phyloP scores from a whole-genome alignment of 306 rosid species.

The Nissolia schottii region DNA sequence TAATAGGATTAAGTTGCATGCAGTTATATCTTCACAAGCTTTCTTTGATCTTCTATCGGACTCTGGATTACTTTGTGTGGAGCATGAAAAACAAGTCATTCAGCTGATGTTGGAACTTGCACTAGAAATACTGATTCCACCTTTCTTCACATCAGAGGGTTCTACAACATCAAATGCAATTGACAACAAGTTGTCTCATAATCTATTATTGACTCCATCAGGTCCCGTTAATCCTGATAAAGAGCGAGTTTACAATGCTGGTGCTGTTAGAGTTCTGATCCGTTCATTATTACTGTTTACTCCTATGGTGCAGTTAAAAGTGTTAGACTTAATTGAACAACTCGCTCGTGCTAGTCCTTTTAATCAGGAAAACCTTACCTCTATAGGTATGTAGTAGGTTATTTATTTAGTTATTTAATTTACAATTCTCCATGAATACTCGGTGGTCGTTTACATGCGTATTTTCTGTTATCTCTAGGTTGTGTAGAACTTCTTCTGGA shows the following conservation, averaged over 20 bases:
- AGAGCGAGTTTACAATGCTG: conserved; percentile 84
- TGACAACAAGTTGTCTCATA: conserved; percentile 46
- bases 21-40: conserved; percentile 77
- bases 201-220: conserved; percentile 62
- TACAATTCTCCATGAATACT: conserved; percentile 19
- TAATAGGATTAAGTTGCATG: conserved; percentile 76
- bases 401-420: conserved; percentile 10
- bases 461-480: conserved; percentile 49
- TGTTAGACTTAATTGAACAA: conserved; percentile 66
- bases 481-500: conserved; percentile 91
- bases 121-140: conserved; percentile 85
- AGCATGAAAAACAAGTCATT: conserved; percentile 85
- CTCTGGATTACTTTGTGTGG: conserved; percentile 89
- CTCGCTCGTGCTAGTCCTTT: conserved; percentile 80
- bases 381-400: conserved; percentile 61
- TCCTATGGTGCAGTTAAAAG: conserved; percentile 82
- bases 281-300: conserved; percentile 75
- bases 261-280: conserved; percentile 75
- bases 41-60: conserved; percentile 86
- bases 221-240: conserved; percentile 73
- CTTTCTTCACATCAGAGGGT: conserved; percentile 65
- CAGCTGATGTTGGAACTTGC: conserved; percentile 90
- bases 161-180: conserved; percentile 34
- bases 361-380: conserved; percentile 87
- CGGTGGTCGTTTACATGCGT: not conserved